Base-by-base conservation (phyloP, 2,329 filamentous ascomycete species). In the Mycosphaerella arachidis region DNA sequence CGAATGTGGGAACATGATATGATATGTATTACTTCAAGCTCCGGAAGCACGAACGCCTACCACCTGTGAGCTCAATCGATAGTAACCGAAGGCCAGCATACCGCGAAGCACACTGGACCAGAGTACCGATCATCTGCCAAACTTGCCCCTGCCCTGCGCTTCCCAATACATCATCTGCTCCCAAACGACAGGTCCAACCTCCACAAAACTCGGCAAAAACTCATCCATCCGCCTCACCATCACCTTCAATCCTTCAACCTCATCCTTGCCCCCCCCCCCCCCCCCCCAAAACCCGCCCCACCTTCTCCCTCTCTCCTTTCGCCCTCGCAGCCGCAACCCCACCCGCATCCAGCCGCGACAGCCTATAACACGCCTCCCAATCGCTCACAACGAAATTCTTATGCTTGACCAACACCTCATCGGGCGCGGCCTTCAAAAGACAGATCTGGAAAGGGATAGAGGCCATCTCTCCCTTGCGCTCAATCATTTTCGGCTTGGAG, bases 71-170 rank as follows among this genome's bases (percentile, higher is more conserved):
- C 24, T 2, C 24, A 24, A 24, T 24, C 24, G 24, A 24, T 24
- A 3, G 24, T 24, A 24, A 24, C 3, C 24, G 24, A 24, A 24
- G 24, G 24, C 24, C 24, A 24, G 24, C 24, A 24, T 24, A 24
- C 24, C 24, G 24, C 24, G 24, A 24, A 24, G 24, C 24, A 24
- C 1, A 24, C 24, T 24, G 3, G 24, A 24, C 24, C 24, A 24
- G 24, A 24, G 3, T 24, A 24, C 2, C 24, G 24, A 24, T 24
- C 24, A 24, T 24, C 85, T 8, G 86, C 86, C 40, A 8, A 43
- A 18, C 40, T 43, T 43, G 7, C 40, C 40, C 3, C 7, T n/a
- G 4, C 18, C n/a, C 40, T n/a, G 16, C 8, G 40, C 40, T 8
- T 43, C 40, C 12, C 13, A 4, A 6, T 43, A 43, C 40, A 43